A percentile compares a stretch with the other conserved stretches of the same genome.
Evolutionary conservation across 2,329 filamentous ascomycete genomes (phyloP).

Genomic region (Trichoderma sp.): DNA sequence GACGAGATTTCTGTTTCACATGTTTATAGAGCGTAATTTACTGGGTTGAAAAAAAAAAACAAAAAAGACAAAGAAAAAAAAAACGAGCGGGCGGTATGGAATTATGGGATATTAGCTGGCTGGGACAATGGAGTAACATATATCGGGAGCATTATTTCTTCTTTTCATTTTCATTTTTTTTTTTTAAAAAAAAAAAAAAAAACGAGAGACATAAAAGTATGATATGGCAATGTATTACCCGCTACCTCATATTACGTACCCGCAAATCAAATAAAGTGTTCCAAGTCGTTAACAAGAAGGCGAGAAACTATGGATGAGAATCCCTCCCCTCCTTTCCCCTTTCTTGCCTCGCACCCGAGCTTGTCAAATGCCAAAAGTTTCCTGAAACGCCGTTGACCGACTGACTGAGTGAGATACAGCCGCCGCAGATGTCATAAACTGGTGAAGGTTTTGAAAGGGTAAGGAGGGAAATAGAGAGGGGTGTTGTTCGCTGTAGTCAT

Average conservation of each 20-base stretch:
- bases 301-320: conserved; percentile 1
- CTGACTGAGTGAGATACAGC: neutral
- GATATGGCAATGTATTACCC: conserved; percentile 25
- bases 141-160: neutral
- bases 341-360: conserved; percentile 8
- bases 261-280: conserved; percentile 17
- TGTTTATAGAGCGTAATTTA: conserved; percentile 40
- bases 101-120: neutral
- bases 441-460: neutral
- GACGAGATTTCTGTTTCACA: conserved; percentile 57
- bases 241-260: conserved; percentile 28
- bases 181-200: neutral
- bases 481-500: conserved; percentile 16
- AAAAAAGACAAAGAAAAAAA: too few relatives aligned
- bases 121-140: neutral
- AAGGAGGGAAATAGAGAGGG: neutral
- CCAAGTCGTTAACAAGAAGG: conserved; percentile 9
- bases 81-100: neutral
- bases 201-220: neutral
- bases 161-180: neutral
- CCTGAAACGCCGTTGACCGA: conserved; percentile 18
- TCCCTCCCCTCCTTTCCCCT: neutral
- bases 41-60: neutral
- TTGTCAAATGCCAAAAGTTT: conserved; percentile 16
- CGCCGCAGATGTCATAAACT: neutral